Evolutionary conservation across 2,329 filamentous ascomycete genomes (phyloP).

Genomic region (Apiospora koreana): DNA sequence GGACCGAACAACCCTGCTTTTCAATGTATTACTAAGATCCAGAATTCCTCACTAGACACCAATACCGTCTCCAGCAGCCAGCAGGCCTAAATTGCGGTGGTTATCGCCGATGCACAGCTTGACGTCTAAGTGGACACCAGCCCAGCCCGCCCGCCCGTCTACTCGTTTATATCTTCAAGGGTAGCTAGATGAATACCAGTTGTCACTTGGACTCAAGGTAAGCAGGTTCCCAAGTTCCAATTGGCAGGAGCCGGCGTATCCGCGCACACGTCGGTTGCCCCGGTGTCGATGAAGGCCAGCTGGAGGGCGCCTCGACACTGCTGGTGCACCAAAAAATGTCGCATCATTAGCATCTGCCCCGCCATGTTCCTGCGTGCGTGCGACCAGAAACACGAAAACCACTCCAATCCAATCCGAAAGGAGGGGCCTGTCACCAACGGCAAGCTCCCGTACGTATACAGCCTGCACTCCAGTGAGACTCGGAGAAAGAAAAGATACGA

Average conservation of each 20-base stretch:
- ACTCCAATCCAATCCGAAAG: not conserved
- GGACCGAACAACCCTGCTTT: slow-evolving; percentile 1
- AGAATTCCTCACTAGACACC: not conserved
- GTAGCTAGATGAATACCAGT: not conserved
- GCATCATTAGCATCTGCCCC: slow-evolving; percentile 10
- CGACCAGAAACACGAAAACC: not conserved
- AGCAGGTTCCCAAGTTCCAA: not conserved
- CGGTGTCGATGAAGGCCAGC: not conserved
- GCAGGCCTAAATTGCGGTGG: not conserved
- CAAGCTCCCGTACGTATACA: not conserved
- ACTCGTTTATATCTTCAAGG: not conserved
- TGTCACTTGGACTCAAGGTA: not conserved
- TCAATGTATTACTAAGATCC: not conserved
- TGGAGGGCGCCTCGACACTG: not conserved
- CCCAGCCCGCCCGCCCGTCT: too few species aligned
- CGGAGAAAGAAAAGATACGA: not conserved
- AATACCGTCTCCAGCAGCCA: not conserved
- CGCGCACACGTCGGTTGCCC: slow-evolving; percentile 5
- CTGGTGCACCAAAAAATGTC: slow-evolving; percentile 11
- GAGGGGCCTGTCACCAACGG: not conserved
- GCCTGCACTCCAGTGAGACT: not conserved
- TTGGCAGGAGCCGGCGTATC: slow-evolving; percentile 6
- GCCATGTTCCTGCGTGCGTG: slow-evolving; percentile 1
- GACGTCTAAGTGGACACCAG: not conserved
- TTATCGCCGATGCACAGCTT: slow-evolving; percentile 4